Conservation (phyloP, 306 rosid genomes). For the Rosa persica region DNA sequence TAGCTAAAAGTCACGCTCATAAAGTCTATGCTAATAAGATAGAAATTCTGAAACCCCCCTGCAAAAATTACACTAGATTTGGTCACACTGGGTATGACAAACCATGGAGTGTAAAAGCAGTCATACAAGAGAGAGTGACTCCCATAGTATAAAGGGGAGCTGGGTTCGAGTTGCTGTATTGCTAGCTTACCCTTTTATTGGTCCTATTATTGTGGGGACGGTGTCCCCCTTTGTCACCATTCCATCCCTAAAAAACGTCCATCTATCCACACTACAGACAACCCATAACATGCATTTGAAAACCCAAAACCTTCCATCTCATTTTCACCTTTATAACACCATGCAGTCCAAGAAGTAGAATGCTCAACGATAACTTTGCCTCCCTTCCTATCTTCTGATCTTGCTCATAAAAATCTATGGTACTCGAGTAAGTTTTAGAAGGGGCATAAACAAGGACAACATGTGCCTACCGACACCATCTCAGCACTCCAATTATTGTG, state of each 20-base stretch:
- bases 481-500: background rate
- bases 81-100: background rate
- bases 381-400: background rate
- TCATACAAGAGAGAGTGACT: conserved; percentile 15
- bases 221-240: conserved; percentile 62
- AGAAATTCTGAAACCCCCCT: background rate
- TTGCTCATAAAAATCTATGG: background rate
- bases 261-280: conserved; percentile 25
- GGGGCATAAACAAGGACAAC: background rate
- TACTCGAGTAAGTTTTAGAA: background rate
- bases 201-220: conserved; percentile 31
- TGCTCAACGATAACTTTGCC: conserved; percentile 9
- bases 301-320: conserved; percentile 14
- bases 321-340: conserved; percentile 26
- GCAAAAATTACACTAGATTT: background rate
- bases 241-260: conserved; percentile 48
- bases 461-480: background rate
- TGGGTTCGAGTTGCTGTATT: conserved; percentile 19
- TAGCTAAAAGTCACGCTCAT: background rate
- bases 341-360: background rate
- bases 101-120: background rate
- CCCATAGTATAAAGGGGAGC: conserved; percentile 20
- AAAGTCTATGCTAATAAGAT: background rate
- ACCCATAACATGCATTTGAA: conserved; percentile 45
- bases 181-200: conserved; percentile 29